These are phyloP conservation scores for Heterococcus sp. DNA, from an alignment of 108 stramenopile genomes.

Conservation along the genomic window DNA sequence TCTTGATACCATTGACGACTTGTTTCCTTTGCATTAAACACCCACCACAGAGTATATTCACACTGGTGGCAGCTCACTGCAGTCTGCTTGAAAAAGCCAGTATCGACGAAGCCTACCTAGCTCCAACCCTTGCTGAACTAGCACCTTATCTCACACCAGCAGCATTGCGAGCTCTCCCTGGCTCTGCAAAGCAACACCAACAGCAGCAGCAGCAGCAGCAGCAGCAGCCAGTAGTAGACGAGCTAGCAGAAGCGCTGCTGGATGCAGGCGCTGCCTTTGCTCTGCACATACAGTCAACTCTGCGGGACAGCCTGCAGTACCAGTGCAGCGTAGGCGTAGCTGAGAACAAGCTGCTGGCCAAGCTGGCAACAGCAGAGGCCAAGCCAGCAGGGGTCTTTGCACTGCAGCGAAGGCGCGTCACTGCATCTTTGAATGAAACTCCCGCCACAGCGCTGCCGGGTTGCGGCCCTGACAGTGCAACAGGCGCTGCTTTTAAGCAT, in stretches of 20 bases:
- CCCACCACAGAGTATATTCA: neutral
- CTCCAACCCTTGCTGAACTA: neutral
- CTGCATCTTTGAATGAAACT: no score
- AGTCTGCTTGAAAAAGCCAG: neutral
- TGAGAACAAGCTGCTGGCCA: slow-evolving; percentile 19
- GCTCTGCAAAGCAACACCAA: neutral
- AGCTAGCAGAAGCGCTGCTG: neutral
- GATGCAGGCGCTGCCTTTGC: slow-evolving; percentile 12
- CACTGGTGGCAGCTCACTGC: neutral
- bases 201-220: neutral
- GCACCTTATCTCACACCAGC: neutral
- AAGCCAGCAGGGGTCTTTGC: slow-evolving; percentile 12
- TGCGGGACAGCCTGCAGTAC: slow-evolving; percentile 16
- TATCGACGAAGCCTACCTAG: neutral
- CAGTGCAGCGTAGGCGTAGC: slow-evolving; percentile 23
- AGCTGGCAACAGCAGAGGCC: slow-evolving; percentile 5
- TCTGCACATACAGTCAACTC: slow-evolving; percentile 2
- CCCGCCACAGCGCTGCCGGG: no score
- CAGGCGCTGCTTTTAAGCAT: no score
- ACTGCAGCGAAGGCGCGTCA: slow-evolving; percentile 1
- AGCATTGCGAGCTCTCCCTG: neutral
- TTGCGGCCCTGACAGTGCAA: no score
- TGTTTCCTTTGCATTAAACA: no score
- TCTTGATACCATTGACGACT: no score
- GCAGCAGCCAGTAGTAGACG: neutral